Base-by-base conservation (phyloP, 108 stramenopile genomes). In the Conticribra weissflogii region DNA sequence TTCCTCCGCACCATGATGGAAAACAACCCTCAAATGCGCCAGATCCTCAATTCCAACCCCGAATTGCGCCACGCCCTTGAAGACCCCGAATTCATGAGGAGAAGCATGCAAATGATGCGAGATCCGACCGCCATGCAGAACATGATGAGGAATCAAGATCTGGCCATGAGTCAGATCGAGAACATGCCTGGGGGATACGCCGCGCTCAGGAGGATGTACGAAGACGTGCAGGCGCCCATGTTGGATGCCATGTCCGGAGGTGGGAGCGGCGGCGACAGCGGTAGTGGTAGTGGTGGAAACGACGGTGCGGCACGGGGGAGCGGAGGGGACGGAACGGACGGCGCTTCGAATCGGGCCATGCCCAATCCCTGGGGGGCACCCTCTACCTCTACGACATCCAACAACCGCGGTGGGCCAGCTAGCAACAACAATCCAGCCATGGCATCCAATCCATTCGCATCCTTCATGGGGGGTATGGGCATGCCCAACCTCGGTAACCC, bases 141-240 rank as follows among this genome's bases (percentile, higher is more conserved):
- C 48, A 82, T 89, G 68, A 95, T 97, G 95, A 78, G 97, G 27
- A 74, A 83, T 66, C 96, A 97, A 68, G 98, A 99, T 84, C 82
- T 96, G 74, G 97, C 97, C 52, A 93, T 99, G 93, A 76, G 83
- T 52, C 92, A 97, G 44, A 74, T 99, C 46, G 95, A 97, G 78
- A 96, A 93, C 61, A 88, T 95, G 66, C 97, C 97, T 0, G 98
- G 93, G 3, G 98, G 98, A 14, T 96, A 96, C 69, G 84, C 81
- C 53, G 98, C 98, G 3, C 66, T 99, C 46, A 61, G 83, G 52
- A 88, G 95, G 55, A 97, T 98, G 94, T 99, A 97, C 79, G 80
- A 88, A 54, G 90, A 98, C 34, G 83, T 96, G 14, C 96, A 97
- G 72, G 97, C 93, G 66, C 98, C 98, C 9, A 86, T 97, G 88